Evolutionary conservation across 371 early-diverging fungal genomes (phyloP).

Genomic region (Apophysomyces elegans): DNA sequence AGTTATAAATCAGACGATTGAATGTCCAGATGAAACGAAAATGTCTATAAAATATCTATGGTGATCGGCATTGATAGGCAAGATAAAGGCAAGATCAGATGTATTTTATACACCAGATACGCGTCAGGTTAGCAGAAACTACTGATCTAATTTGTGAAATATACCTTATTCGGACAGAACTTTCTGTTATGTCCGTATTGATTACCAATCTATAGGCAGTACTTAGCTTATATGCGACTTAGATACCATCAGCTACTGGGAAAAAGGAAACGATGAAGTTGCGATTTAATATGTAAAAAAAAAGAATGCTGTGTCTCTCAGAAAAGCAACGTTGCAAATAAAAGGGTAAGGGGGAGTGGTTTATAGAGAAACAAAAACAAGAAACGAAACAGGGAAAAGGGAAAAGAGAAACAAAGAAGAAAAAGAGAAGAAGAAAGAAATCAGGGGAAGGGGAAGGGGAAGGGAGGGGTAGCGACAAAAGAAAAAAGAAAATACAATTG

Average conservation of each 20-base stretch:
- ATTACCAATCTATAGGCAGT: too few species aligned
- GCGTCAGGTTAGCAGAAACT: too few species aligned
- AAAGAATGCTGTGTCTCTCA: constrained; percentile 6
- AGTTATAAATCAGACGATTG: too few species aligned
- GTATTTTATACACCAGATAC: too few species aligned
- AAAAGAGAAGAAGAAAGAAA: constrained; percentile 3
- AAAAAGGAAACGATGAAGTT: not conserved
- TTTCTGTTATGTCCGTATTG: too few species aligned
- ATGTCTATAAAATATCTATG: too few species aligned
- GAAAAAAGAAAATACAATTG: constrained; percentile 1
- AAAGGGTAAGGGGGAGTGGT: not conserved
- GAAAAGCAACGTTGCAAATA: constrained; percentile 8
- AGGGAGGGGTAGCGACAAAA: constrained; percentile 3
- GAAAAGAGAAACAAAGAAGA: constrained; percentile 7
- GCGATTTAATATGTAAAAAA: constrained; percentile 5
- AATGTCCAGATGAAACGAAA: too few species aligned
- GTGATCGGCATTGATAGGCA: too few species aligned
- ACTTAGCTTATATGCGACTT: too few species aligned
- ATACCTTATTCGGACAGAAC: too few species aligned
- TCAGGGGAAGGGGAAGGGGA: not conserved
- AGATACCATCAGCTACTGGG: not conserved
- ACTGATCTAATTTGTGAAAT: too few species aligned
- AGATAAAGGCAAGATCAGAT: too few species aligned
- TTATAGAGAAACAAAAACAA: constrained; percentile 5
- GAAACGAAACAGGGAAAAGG: constrained; percentile 2